Percentiles rank a stretch among this genome's conserved stretches.
Evolutionary conservation across 306 rosid species (phyloP).

Genomic region (Acmispon strigosus): DNA sequence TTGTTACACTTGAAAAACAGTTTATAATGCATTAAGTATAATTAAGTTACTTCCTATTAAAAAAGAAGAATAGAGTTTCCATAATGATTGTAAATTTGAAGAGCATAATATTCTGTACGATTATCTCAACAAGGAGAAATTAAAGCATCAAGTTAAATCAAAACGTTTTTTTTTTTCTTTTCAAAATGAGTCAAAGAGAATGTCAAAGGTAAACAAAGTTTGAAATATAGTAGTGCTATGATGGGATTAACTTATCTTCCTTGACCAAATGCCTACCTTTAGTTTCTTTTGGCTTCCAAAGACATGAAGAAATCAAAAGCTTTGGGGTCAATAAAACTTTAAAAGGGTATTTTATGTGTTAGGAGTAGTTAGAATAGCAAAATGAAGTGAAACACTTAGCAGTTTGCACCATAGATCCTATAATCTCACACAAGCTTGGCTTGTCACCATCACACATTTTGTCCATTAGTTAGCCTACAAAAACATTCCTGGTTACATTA

Average conservation of each 20-base stretch:
- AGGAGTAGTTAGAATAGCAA: conserved; percentile 18
- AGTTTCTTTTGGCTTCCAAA: neutral
- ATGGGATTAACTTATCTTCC: neutral
- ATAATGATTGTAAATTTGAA: no score
- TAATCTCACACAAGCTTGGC: conserved; percentile 1
- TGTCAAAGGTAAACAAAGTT: conserved; percentile 2
- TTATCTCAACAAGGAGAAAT: neutral
- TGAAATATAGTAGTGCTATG: neutral
- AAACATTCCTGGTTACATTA: conserved; percentile 29
- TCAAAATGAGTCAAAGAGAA: conserved; percentile 5
- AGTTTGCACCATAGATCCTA: neutral
- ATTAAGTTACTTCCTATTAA: no score
- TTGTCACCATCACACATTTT: conserved; percentile 24
- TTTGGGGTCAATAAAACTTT: neutral
- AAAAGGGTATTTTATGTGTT: conserved; percentile 2
- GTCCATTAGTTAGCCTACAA: conserved; percentile 24
- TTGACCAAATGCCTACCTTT: conserved; percentile 12
- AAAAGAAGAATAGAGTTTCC: no score
- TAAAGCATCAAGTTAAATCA: neutral
- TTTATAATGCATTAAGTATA: no score
- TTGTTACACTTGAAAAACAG: no score
- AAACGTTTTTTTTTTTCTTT: no score
- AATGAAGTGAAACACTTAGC: conserved; percentile 16
- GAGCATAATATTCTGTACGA: neutral
- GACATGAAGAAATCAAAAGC: neutral